Percentiles rank a stretch among this genome's conserved stretches.
These are phyloP conservation scores for Tympanopsis confertula DNA, from an alignment of 2,329 filamentous ascomycete genomes.

Conservation along the genomic window DNA sequence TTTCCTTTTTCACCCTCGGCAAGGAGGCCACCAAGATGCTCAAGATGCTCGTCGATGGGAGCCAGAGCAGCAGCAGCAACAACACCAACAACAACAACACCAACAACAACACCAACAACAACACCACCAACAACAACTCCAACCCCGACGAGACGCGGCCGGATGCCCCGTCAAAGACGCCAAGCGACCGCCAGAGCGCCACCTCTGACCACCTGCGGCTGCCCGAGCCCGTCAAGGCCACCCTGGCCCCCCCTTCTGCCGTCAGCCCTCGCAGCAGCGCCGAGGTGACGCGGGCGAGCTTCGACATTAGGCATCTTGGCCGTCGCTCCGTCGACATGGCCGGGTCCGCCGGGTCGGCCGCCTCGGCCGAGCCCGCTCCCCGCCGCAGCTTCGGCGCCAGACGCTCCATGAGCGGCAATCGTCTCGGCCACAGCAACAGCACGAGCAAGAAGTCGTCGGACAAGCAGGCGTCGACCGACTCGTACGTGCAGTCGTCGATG, in stretches of 20 bases:
- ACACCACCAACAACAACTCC: slow-evolving; percentile 5
- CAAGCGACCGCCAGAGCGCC: slow-evolving; percentile 3
- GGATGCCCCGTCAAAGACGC: slow-evolving; percentile 1
- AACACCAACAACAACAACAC: slow-evolving; percentile 18
- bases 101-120: slow-evolving; percentile 16
- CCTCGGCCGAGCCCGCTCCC: slow-evolving; percentile 27
- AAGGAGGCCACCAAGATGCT: slow-evolving; percentile 74
- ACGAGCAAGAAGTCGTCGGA: slow-evolving; percentile 31
- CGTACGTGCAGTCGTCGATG: slow-evolving; percentile 54
- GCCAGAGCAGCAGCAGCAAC: slow-evolving; percentile 12
- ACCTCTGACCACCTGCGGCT: slow-evolving; percentile 25
- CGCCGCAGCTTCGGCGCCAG: slow-evolving; percentile 54
- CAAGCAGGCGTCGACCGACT: slow-evolving; percentile 58
- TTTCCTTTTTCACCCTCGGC: slow-evolving; percentile 83
- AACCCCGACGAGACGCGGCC: slow-evolving; percentile 5
- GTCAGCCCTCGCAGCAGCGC: slow-evolving; percentile 41
- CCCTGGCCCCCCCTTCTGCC: slow-evolving; percentile 37
- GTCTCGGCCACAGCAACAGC: slow-evolving; percentile 27
- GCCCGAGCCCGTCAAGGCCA: slow-evolving; percentile 48
- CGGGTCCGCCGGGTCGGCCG: no score
- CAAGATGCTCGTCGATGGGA: slow-evolving; percentile 59
- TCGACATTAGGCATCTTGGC: slow-evolving; percentile 36
- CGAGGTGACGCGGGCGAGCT: slow-evolving; percentile 38
- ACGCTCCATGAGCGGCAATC: slow-evolving; percentile 36
- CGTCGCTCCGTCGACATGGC: slow-evolving; percentile 40